Conservation (phyloP, 164 flowering plant species). For the Nymphaea colorata region DNA sequence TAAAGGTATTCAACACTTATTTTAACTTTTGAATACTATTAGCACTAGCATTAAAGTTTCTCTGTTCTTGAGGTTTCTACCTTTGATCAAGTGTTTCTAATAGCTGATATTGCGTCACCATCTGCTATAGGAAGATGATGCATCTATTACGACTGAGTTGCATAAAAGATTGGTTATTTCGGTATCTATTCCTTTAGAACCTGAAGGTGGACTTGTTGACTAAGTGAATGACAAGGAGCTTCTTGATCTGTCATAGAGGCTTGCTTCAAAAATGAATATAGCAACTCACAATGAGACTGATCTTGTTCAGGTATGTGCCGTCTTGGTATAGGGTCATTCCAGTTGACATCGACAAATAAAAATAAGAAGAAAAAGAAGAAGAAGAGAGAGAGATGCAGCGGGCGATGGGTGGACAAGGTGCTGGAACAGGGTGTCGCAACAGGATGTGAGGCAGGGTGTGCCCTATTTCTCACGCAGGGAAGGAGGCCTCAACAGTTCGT, state of each 20-base stretch:
- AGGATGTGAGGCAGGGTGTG: no score
- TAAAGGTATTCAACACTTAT: constrained; percentile 18
- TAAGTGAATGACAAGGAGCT: constrained; percentile 70
- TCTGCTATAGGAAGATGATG: constrained; percentile 44
- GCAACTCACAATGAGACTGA: constrained; percentile 14
- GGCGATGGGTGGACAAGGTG: no score
- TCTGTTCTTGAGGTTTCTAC: background rate
- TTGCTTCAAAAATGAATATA: constrained; percentile 20
- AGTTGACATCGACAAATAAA: no score
- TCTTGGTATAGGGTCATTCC: background rate
- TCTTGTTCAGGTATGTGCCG: constrained; percentile 13
- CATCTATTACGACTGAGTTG: constrained; percentile 41
- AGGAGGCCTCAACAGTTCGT: no score
- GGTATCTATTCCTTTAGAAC: constrained; percentile 20
- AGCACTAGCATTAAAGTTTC: background rate
- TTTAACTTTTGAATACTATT: background rate
- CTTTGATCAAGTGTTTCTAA: background rate
- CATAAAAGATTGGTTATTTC: constrained; percentile 43
- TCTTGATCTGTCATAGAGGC: constrained; percentile 48
- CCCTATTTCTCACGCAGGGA: no score
- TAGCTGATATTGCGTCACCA: no score
- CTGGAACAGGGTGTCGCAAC: no score
- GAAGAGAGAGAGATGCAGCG: no score
- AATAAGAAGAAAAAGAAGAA: no score
- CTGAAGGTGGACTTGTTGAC: constrained; percentile 35